Base-by-base conservation (phyloP, 805 yeast genomes). In the Spathaspora passalidarum region DNA sequence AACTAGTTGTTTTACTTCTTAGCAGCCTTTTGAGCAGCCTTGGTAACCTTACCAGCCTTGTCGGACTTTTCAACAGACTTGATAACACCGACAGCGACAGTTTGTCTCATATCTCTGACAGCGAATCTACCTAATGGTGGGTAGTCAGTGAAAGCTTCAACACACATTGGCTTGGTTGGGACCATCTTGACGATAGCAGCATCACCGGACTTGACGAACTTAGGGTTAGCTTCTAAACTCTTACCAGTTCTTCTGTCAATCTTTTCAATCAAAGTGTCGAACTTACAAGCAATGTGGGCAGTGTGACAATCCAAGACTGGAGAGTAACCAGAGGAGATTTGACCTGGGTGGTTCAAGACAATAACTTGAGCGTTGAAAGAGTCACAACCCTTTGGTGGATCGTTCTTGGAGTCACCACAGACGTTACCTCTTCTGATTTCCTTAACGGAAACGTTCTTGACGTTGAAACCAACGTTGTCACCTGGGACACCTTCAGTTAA, bases 71-170 rank as follows among this genome's bases (percentile, higher is more conserved):
- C 96, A 72, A 90, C 88, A 74, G 96, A 89, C 83, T 96, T 87
- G 88, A 89, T 90, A 81, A 90, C 97, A 68, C 88, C 88, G 86
- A 94, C 97, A 87, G 97, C 97, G 82, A 96, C 90, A 92, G 91
- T 90, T 96, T 75, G 91, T 73, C 91, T 91, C 80, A 91, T 87
- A 86, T 91, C 97, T 79, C 97, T 97, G 75, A 97, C 91, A 79
- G 97, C 91, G 73, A 97, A 68, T 64, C 73, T 64, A 61, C 72
- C 73, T 59, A 66, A 68, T 58, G 73, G 73, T 62, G 73, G 73
- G 71, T 63, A 68, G 59, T 67, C 73, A 51, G 69, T 63, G 69
- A 66, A 67, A 48, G 72, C 64, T 63, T 67, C 72, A 63, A 67
- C 72, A 65, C 66, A 66, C 72, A 67, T 65, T 59, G 72, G 72